Evolutionary conservation across 768 basidiomycete species (phyloP).

Genomic region (Rhizopogon salebrosus): DNA sequence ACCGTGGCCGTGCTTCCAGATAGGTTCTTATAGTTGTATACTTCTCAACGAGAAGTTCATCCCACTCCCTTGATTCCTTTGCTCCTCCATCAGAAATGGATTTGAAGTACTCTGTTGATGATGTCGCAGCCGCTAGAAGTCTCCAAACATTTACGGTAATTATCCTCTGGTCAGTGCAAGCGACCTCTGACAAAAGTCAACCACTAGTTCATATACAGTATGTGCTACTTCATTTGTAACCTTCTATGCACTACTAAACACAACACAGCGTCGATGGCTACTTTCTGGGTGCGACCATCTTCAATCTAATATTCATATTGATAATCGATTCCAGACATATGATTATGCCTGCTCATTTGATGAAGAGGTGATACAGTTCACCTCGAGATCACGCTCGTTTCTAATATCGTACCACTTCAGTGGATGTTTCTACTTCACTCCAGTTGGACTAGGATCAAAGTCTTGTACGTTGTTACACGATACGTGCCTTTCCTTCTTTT

Average conservation of each 20-base stretch:
- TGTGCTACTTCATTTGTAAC: not conserved
- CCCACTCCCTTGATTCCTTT: no score
- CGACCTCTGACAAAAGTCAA: not conserved
- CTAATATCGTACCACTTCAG: not conserved
- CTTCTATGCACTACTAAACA: not conserved
- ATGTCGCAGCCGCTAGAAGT: not conserved
- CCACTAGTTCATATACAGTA: not conserved
- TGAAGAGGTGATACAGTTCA: not conserved
- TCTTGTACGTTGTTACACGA: slow-evolving; percentile 2
- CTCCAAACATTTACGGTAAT: not conserved
- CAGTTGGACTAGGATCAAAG: not conserved
- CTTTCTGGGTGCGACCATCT: slow-evolving; percentile 3
- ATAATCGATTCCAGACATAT: not conserved
- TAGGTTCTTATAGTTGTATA: not conserved
- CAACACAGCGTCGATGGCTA: slow-evolving; percentile 1
- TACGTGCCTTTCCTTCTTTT: slow-evolving; percentile 4
- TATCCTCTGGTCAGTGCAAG: not conserved
- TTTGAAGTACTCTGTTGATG: not conserved
- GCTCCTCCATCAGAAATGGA: not conserved
- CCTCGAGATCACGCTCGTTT: not conserved
- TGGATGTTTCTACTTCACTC: not conserved
- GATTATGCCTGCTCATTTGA: not conserved
- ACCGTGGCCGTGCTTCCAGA: no score
- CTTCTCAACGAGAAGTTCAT: not conserved
- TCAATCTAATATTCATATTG: not conserved